These are phyloP conservation scores for Eucalyptus lansdowneana DNA, from an alignment of 345 rosid genomes.

Conservation along the genomic window DNA sequence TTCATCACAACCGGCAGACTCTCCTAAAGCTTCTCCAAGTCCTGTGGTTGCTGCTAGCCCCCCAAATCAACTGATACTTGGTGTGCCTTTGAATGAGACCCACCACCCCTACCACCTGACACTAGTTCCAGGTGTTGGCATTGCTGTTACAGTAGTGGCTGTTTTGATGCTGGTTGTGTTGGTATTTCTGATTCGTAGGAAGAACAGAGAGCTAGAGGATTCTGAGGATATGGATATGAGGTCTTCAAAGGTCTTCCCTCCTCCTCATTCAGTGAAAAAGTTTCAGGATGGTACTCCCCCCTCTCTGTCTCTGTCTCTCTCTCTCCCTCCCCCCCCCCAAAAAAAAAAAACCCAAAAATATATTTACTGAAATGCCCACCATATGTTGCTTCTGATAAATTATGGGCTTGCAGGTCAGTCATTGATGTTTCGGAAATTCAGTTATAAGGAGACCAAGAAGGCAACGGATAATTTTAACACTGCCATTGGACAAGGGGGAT, in stretches of 20 bases:
- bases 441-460: conserved; percentile 72
- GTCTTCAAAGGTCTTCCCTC: conserved; percentile 32
- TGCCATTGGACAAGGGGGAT: conserved; percentile 80
- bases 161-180: conserved; percentile 45
- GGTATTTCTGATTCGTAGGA: conserved; percentile 58
- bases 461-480: conserved; percentile 66
- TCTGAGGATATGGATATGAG: conserved; percentile 27
- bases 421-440: conserved; percentile 56
- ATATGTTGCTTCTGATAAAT: background rate
- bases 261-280: conserved; percentile 36
- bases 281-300: conserved; percentile 51
- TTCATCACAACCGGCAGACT: conserved; percentile 24
- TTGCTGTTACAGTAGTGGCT: conserved; percentile 52
- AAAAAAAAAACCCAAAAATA: background rate
- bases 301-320: background rate
- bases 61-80: conserved; percentile 45
- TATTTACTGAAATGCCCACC: background rate
- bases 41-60: conserved; percentile 66
- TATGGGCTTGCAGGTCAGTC: conserved; percentile 34
- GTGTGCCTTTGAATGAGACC: conserved; percentile 17
- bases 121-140: conserved; percentile 49
- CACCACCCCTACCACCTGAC: conserved; percentile 58
- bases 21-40: conserved; percentile 47
- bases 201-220: conserved; percentile 50
- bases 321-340: fast-evolving